Evolutionary conservation across 2,329 filamentous ascomycete species (phyloP), one percentile per base, ranked within the genome.

Genomic region (Trichoderma atrobrunneum): DNA sequence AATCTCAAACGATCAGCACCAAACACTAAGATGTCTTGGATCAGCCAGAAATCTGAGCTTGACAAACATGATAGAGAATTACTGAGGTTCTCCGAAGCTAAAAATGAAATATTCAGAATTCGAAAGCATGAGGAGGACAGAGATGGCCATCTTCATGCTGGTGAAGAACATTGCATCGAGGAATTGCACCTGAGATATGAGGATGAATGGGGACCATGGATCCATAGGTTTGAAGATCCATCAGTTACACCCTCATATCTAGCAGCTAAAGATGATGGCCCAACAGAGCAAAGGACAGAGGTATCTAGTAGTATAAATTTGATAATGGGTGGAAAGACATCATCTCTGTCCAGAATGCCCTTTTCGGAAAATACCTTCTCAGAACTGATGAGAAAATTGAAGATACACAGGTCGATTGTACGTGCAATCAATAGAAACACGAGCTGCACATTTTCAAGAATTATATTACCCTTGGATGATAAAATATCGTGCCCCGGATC

Each of bases 401-500:
- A 70, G 5, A 28, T 74, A 1, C 74, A 75, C 16, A 36, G 57
- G 3, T 70, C 62, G 6, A 67, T 75, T 26, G 36, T 74, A 6
- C 48, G 62, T 3, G 63, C 65, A 32, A 74, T 74, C 16, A 72
- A 75, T 21, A 69, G 74, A 28, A 74, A 73, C 36, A 72, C 69
- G 8, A 75, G 69, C 24, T 75, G 74, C n/a, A 65, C 30, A 6
- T 56, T 64, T 43, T 48, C 60, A 26, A 69, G 61, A 24, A 71
- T 74, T 21, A 69, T 39, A 10, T 11, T 4, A 1, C 3, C 24
- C 24, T 61, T 28, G 26, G 43, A 28, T 7, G 48, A 1, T 3
- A 14, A 48, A 14, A 8, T 0, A 0, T 18, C 26, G 12, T 12
- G 34, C 18, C 12, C 7, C 6, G 11, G 32, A 21, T 64, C 60